phyloP scores from a whole-genome alignment of 148 eudicot genomes.

The Rhododendron ovatum region DNA sequence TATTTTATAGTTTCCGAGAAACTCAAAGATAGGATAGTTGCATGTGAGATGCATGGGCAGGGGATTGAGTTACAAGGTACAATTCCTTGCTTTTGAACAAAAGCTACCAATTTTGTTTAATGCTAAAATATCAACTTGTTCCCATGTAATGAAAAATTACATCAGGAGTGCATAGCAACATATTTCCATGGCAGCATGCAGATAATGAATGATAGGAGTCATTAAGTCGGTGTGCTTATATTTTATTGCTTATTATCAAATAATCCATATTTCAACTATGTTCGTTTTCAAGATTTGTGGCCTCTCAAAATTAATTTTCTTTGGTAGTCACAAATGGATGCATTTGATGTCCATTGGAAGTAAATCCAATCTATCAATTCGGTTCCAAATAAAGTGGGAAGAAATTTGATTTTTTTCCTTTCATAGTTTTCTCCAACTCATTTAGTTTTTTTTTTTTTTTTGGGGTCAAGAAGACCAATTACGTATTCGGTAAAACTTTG shows the following conservation, averaged over 20 bases:
- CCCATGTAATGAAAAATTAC: background rate
- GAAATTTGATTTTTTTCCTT: background rate
- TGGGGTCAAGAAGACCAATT: background rate
- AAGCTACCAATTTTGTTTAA: background rate
- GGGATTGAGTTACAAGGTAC: slow-evolving; percentile 90
- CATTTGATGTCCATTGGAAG: background rate
- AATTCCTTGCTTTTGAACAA: background rate
- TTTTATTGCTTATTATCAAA: background rate
- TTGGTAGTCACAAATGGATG: background rate
- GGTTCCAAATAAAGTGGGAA: background rate
- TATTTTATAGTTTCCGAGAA: slow-evolving; percentile 69
- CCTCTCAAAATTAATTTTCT: background rate
- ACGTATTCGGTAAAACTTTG: background rate
- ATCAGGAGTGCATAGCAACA: background rate
- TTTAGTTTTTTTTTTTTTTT: background rate
- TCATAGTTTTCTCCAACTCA: background rate
- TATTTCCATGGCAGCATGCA: background rate
- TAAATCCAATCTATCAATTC: background rate
- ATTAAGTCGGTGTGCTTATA: background rate
- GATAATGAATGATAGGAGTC: background rate
- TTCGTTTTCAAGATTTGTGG: background rate
- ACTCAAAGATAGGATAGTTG: slow-evolving; percentile 62
- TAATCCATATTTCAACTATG: background rate
- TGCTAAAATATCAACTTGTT: background rate
- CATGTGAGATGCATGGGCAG: slow-evolving; percentile 81